Evolutionary conservation across 78 protist species (phyloP), one percentile per base, ranked within the genome.

Genomic region (Paulinella micropora): DNA sequence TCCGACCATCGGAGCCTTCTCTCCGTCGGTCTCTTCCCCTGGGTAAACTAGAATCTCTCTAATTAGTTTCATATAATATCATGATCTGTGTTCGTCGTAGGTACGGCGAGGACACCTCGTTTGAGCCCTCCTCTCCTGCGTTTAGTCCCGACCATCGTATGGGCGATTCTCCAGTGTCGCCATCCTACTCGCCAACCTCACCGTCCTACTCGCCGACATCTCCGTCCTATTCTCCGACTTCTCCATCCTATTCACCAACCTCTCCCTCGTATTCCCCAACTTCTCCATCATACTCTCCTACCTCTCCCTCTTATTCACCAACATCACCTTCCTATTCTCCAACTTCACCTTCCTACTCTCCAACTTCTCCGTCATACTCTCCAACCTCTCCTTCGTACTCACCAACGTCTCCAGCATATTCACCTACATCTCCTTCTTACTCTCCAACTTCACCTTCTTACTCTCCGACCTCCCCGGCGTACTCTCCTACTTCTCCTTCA

Each of bases 161-260:
- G 32, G 37, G 85, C 87, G 93, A 94, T 39, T 91, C 93, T 0
- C 94, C 96, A 15, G 77, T 90, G 4, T 77, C 90, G 1, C 97
- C 97, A 36, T 2, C 93, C 29, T 96, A 96, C 89, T 89, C 94
- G n/a, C 98, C 97, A 6, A 90, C 96, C 6, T 85, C 91, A 9
- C 97, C 97, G n/a, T n/a, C 90, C 28, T 96, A 92, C 67, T 91
- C 93, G 4, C 95, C 95, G 0, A 83, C 92, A 0, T 0, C 39
- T 6, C 90, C 90, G 1, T 15, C 89, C 3, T 95, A 94, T 77
- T 39, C 90, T 23, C 96, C 96, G 67, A 89, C 96, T 9, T 9
- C 73, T 32, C 96, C 96, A 0, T 1, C 92, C 89, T 86, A 89
- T 67, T 84, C 90, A 51, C 94, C 92, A 31, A n/a, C 94, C 3